Evolutionary conservation across 129 eudicot genomes (phyloP).

Genomic region (Ambrosia trifida): DNA sequence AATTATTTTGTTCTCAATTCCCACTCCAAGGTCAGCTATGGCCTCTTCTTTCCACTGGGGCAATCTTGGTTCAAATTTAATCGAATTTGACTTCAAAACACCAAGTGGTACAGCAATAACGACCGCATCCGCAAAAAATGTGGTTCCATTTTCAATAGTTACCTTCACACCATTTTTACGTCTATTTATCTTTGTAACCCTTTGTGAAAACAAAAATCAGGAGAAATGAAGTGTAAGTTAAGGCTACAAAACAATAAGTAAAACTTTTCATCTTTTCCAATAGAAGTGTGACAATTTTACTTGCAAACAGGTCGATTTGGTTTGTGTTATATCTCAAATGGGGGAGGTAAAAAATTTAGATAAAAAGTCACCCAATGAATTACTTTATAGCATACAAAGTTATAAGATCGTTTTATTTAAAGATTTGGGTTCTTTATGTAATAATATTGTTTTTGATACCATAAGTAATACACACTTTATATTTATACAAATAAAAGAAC

Average conservation of each 20-base stretch:
- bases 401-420: background rate
- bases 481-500: background rate
- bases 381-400: background rate
- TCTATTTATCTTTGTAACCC: conserved; percentile 71
- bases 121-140: conserved; percentile 87
- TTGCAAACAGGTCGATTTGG: background rate
- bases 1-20: conserved; percentile 86
- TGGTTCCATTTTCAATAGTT: conserved; percentile 69
- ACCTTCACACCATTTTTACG: conserved; percentile 82
- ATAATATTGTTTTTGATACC: background rate
- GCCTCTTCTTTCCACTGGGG: conserved; percentile 96
- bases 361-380: background rate
- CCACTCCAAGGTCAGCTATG: conserved; percentile 88
- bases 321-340: conserved; percentile 1
- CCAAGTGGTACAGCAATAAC: conserved; percentile 92
- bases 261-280: background rate
- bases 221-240: conserved; percentile 3
- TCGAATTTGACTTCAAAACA: conserved; percentile 68
- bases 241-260: background rate
- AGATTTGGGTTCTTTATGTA: background rate
- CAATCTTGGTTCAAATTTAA: conserved; percentile 89
- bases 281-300: background rate
- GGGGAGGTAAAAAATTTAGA: background rate
- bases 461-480: background rate
- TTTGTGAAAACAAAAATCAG: conserved; percentile 18